These are phyloP conservation scores for Ramaria sp. DNA, from an alignment of 768 basidiomycete species.

Conservation along the genomic window DNA sequence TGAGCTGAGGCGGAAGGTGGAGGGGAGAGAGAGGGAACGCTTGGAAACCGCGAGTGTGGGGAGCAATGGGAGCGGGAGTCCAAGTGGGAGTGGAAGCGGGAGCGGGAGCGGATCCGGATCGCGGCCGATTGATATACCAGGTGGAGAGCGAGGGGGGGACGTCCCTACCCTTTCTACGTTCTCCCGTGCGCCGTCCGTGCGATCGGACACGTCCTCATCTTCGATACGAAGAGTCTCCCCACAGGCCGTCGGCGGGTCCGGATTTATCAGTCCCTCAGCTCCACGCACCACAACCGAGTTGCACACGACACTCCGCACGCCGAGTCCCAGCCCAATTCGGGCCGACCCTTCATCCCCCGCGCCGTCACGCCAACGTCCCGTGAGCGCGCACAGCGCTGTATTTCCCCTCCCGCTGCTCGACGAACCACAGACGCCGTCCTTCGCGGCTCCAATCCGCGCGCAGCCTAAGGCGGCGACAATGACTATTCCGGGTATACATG, in stretches of 20 bases:
- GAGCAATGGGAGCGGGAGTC: too few relatives aligned
- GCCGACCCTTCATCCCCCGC: neutral
- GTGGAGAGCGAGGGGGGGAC: neutral
- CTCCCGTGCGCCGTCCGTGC: neutral
- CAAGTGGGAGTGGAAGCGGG: too few relatives aligned
- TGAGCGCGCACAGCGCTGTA: neutral
- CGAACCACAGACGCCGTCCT: neutral
- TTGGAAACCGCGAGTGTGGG: neutral
- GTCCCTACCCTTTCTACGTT: too few relatives aligned
- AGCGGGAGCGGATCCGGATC: neutral
- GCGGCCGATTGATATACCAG: conserved; percentile 8
- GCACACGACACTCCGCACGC: neutral
- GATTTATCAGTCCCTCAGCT: conserved; percentile 3
- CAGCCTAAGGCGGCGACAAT: conserved; percentile 75
- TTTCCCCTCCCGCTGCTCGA: neutral
- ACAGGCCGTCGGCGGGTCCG: neutral
- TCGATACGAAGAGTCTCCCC: neutral
- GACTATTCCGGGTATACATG: conserved; percentile 84
- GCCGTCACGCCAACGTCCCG: neutral
- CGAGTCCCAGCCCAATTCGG: neutral
- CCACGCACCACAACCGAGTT: conserved; percentile 5
- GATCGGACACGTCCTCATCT: neutral
- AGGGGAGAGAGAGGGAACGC: neutral
- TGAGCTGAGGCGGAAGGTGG: conserved; percentile 6
- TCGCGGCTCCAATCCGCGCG: conserved; percentile 46